These are phyloP conservation scores for Diaporthe vexans DNA, from an alignment of 2,329 filamentous ascomycete genomes.

Conservation along the genomic window DNA sequence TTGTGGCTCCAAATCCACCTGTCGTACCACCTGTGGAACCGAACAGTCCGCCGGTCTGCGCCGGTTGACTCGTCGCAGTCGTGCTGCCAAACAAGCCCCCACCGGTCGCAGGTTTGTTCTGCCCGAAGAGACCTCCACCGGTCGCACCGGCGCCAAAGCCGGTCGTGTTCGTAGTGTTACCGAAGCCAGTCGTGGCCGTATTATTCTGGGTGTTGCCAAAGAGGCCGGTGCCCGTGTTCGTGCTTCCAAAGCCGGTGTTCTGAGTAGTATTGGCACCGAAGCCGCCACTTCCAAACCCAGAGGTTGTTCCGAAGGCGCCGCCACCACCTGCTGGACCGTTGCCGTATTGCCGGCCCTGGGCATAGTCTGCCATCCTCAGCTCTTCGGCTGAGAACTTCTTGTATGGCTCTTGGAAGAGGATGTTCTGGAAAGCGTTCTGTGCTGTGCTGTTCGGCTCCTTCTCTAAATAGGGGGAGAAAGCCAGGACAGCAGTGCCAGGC, in stretches of 20 bases:
- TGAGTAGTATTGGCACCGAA: conserved; percentile 59
- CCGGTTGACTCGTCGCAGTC: conserved; percentile 48
- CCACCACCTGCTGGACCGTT: conserved; percentile 90
- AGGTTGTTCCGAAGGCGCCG: conserved; percentile 82
- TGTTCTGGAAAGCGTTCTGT: conserved; percentile 80
- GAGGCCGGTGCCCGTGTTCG: conserved; percentile 54
- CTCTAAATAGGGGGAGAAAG: conserved; percentile 78
- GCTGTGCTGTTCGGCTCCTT: conserved; percentile 75
- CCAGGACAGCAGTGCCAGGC: conserved; percentile 77
- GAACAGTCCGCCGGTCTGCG: conserved; percentile 55
- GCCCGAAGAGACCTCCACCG: conserved; percentile 53
- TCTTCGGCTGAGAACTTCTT: conserved; percentile 93
- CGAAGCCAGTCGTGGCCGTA: conserved; percentile 55
- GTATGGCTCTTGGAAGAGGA: conserved; percentile 84
- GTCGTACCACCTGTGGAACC: conserved; percentile 48
- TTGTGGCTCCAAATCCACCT: conserved; percentile 49
- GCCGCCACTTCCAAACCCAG: conserved; percentile 61
- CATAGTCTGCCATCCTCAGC: conserved; percentile 87
- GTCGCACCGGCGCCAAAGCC: conserved; percentile 40
- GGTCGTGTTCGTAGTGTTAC: conserved; percentile 58
- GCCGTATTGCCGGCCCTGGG: conserved; percentile 85
- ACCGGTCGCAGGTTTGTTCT: conserved; percentile 49
- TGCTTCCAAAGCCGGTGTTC: conserved; percentile 53
- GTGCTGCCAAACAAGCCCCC: conserved; percentile 53
- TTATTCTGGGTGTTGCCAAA: conserved; percentile 56